Evolutionary conservation across 2,329 filamentous ascomycete species (phyloP).

Genomic region (Venturia nashicola): DNA sequence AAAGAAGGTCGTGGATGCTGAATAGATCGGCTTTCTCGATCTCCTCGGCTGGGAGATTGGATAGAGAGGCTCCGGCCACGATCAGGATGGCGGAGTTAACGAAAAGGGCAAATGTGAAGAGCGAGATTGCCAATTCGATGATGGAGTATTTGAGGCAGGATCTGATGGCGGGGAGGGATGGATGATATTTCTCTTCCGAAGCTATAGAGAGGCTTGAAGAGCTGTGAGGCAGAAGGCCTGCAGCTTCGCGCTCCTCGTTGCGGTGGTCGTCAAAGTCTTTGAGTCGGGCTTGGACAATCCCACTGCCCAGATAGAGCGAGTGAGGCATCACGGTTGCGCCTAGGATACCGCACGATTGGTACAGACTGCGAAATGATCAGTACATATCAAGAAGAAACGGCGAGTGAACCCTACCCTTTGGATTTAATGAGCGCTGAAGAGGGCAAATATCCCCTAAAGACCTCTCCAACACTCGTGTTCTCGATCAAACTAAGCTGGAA

Average conservation of each 20-base stretch:
- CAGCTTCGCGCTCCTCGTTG: slow-evolving; percentile 7
- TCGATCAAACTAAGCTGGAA: slow-evolving; percentile 43
- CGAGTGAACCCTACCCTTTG: slow-evolving; percentile 29
- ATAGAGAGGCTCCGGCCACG: slow-evolving; percentile 66
- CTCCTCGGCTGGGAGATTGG: slow-evolving; percentile 35
- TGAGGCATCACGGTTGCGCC: slow-evolving; percentile 61
- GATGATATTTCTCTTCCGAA: slow-evolving; percentile 49
- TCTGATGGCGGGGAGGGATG: slow-evolving; percentile 59
- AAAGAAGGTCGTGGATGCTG: slow-evolving; percentile 64
- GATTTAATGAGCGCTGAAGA: slow-evolving; percentile 39
- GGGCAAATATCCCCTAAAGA: slow-evolving; percentile 43
- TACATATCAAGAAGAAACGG: slow-evolving; percentile 11
- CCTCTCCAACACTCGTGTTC: slow-evolving; percentile 35
- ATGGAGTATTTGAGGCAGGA: slow-evolving; percentile 64
- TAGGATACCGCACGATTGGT: slow-evolving; percentile 60
- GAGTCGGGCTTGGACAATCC: slow-evolving; percentile 41
- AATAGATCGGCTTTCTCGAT: slow-evolving; percentile 67
- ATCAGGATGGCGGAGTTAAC: slow-evolving; percentile 77
- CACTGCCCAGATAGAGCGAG: slow-evolving; percentile 44
- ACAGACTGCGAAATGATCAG: slow-evolving; percentile 26
- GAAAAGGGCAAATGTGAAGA: slow-evolving; percentile 75
- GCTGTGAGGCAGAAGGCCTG: background rate
- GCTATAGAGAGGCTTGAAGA: slow-evolving; percentile 15
- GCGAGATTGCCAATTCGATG: slow-evolving; percentile 54
- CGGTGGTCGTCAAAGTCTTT: slow-evolving; percentile 20